Evolutionary conservation across 371 early-diverging fungal genomes (phyloP).

Genomic region (Lichtheimia ornata): DNA sequence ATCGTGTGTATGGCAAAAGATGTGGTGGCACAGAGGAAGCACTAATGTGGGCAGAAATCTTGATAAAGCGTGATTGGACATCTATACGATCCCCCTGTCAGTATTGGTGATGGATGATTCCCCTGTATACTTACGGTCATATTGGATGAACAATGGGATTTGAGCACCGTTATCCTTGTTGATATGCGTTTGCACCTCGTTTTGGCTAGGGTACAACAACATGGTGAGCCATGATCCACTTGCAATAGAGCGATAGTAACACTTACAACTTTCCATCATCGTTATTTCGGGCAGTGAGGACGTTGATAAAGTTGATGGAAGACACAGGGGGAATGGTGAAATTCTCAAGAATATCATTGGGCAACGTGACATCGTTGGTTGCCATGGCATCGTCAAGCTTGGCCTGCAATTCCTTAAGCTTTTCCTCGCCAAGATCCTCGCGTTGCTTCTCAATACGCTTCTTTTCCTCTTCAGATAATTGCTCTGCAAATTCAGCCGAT

Average conservation of each 20-base stretch:
- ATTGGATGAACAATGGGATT: constrained; percentile 67
- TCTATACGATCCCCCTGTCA: constrained; percentile 29
- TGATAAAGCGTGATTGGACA: constrained; percentile 61
- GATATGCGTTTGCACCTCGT: constrained; percentile 54
- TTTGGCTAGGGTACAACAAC: constrained; percentile 28
- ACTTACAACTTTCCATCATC: constrained; percentile 45
- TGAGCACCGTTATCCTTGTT: constrained; percentile 47
- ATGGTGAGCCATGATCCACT: too few species aligned
- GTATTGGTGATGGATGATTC: background rate
- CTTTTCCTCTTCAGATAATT: constrained; percentile 55
- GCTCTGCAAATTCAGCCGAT: constrained; percentile 61
- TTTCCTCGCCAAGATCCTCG: constrained; percentile 50
- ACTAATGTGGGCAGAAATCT: constrained; percentile 51
- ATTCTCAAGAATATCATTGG: constrained; percentile 58
- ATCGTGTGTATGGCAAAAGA: constrained; percentile 57
- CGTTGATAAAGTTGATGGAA: constrained; percentile 62
- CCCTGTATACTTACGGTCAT: constrained; percentile 51
- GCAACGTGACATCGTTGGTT: constrained; percentile 59
- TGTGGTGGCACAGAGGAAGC: constrained; percentile 50
- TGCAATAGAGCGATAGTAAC: too few species aligned
- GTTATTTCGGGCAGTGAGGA: constrained; percentile 57
- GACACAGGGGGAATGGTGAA: constrained; percentile 63
- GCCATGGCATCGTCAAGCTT: constrained; percentile 55
- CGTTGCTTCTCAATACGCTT: constrained; percentile 60
- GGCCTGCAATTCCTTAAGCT: constrained; percentile 51